A percentile compares a stretch with the other conserved stretches of the same genome.
These are phyloP conservation scores for Russula compacta DNA, from an alignment of 768 basidiomycete species.

Conservation along the genomic window DNA sequence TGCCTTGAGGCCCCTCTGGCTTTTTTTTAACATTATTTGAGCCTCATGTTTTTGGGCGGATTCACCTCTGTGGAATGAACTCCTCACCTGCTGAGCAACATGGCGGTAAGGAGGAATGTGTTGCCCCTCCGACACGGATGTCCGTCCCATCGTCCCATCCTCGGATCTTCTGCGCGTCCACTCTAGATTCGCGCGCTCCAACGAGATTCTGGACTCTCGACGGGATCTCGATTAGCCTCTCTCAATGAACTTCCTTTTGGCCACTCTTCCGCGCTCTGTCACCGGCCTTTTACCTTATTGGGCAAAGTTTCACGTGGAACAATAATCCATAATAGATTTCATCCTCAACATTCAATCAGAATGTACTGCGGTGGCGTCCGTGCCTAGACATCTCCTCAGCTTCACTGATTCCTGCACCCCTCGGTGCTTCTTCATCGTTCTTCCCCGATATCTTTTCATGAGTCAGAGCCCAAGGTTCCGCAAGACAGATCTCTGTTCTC, in stretches of 20 bases:
- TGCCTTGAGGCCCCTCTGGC: constrained; percentile 3
- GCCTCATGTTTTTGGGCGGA: background rate
- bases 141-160: background rate
- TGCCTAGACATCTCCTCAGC: background rate
- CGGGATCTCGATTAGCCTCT: background rate
- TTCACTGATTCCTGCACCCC: background rate
- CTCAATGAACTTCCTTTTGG: background rate
- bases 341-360: constrained; percentile 2
- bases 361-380: background rate
- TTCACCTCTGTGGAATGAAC: background rate
- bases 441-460: background rate
- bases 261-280: background rate
- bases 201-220: background rate
- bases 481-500: background rate
- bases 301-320: constrained; percentile 1
- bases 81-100: background rate
- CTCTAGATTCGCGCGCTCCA: no score
- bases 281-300: background rate
- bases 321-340: background rate
- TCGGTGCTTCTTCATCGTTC: background rate
- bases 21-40: background rate
- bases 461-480: background rate
- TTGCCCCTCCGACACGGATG: no score
- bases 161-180: background rate
- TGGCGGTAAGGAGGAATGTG: background rate